These are phyloP conservation scores for Fragaria iinumae DNA, from an alignment of 306 rosid species.

Conservation along the genomic window DNA sequence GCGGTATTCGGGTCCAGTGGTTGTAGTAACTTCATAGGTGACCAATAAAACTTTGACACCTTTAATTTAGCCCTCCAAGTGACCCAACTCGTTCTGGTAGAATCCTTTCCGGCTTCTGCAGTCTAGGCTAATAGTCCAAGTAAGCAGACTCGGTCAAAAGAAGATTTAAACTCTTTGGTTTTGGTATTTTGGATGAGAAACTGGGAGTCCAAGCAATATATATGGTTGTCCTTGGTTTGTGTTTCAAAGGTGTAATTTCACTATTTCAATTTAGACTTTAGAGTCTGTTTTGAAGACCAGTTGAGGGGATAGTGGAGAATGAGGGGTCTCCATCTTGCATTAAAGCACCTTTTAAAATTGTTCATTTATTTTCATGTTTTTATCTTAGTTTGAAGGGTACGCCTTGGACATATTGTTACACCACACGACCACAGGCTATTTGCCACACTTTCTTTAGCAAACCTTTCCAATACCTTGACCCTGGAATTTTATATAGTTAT, in stretches of 20 bases:
- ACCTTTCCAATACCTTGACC: background rate
- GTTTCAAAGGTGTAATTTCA: background rate
- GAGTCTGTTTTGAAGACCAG: background rate
- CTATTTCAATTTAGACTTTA: too few relatives aligned
- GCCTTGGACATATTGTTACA: background rate
- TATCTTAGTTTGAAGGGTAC: background rate
- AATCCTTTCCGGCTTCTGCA: too few relatives aligned
- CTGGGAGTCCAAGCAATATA: background rate
- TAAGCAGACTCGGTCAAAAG: too few relatives aligned
- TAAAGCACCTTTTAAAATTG: background rate
- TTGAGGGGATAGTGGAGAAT: background rate
- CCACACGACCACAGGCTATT: background rate
- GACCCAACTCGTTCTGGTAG: too few relatives aligned
- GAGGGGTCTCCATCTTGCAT: background rate
- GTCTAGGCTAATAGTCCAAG: too few relatives aligned
- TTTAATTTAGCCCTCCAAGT: too few relatives aligned
- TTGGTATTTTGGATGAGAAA: too few relatives aligned
- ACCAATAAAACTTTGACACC: too few relatives aligned
- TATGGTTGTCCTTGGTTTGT: background rate
- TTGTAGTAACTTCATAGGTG: too few relatives aligned
- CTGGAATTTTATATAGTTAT: background rate
- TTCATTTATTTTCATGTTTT: background rate
- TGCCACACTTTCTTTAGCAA: background rate
- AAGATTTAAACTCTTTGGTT: too few relatives aligned
- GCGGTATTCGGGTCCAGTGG: too few relatives aligned